Evolutionary conservation across 2,329 filamentous ascomycete species (phyloP).

Genomic region (Apiospora rasikravindrae): DNA sequence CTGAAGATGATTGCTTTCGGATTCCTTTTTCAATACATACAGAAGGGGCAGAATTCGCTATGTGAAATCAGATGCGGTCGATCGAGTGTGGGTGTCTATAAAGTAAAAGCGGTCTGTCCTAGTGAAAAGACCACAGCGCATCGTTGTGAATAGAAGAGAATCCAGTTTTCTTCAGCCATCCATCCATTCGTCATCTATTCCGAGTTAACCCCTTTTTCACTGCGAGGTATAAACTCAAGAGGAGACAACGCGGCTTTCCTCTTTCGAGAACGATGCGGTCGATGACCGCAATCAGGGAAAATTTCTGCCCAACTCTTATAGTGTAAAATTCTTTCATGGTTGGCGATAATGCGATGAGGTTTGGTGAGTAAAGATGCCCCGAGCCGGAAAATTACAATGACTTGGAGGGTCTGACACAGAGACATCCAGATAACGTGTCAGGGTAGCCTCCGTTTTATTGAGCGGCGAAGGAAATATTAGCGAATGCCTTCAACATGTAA

Average conservation of each 20-base stretch:
- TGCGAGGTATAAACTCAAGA: neutral
- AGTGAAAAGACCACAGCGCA: conserved; percentile 8
- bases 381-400: conserved; percentile 4
- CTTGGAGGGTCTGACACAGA: neutral
- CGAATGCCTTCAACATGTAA: conserved; percentile 11
- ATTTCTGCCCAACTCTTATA: neutral
- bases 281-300: neutral
- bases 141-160: conserved; percentile 10
- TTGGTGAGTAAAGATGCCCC: neutral
- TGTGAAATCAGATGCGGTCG: conserved; percentile 4
- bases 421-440: neutral
- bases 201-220: neutral
- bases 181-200: neutral
- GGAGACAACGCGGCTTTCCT: neutral
- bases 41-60: neutral
- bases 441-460: neutral
- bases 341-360: neutral
- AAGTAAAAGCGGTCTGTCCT: neutral
- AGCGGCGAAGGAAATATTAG: conserved; percentile 7
- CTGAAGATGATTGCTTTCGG: neutral
- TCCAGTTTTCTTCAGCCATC: conserved; percentile 9
- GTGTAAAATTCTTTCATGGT: neutral
- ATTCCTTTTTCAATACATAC: neutral
- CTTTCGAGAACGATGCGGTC: neutral
- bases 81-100: conserved; percentile 1